These are phyloP conservation scores for Cyclospora cayetanensis DNA, from an alignment of 169 alveolate genomes.

Conservation along the genomic window DNA sequence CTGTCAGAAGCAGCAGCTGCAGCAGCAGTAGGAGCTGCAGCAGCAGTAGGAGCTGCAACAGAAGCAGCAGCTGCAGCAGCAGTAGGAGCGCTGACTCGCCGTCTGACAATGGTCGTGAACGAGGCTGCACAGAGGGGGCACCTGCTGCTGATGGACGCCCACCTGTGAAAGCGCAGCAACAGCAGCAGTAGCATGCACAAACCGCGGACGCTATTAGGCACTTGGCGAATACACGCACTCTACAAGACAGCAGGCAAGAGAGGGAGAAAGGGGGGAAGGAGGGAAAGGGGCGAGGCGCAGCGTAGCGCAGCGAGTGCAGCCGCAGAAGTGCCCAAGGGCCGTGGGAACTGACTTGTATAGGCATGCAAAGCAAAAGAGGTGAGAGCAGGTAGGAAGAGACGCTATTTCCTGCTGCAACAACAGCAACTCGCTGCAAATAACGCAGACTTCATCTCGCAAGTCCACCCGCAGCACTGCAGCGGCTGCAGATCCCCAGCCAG, in stretches of 20 bases:
- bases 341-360: constrained; percentile 49
- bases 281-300: background rate
- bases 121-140: background rate
- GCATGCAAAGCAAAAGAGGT: constrained; percentile 79
- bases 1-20: background rate
- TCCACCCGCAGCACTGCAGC: background rate
- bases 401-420: constrained; percentile 13
- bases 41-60: background rate
- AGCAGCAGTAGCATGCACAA: background rate
- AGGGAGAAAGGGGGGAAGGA: too few relatives aligned
- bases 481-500: background rate
- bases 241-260: too few relatives aligned
- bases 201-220: too few relatives aligned
- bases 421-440: constrained; percentile 23
- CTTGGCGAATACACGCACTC: too few relatives aligned
- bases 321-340: background rate
- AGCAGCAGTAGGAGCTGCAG: background rate
- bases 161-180: background rate
- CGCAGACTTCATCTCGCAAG: constrained; percentile 4
- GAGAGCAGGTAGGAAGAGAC: constrained; percentile 73
- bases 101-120: background rate
- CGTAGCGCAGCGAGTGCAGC: background rate
- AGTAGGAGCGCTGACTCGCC: background rate
- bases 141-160: background rate
- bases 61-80: background rate